These are phyloP conservation scores for Coniophora puteana DNA, from an alignment of 1,284 basidiomycete genomes.

Conservation along the genomic window DNA sequence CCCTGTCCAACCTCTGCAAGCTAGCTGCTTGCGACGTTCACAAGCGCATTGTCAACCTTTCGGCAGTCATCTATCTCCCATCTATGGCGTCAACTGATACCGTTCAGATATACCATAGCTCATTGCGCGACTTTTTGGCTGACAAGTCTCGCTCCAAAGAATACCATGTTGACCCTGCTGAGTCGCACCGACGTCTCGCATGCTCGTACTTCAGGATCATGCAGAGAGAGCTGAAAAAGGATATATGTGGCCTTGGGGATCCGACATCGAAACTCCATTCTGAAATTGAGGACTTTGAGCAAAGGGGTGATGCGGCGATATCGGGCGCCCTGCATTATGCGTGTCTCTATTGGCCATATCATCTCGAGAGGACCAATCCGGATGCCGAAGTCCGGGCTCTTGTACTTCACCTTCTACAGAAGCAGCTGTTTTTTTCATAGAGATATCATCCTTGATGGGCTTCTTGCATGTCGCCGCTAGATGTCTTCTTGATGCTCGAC, in stretches of 20 bases:
- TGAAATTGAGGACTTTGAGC: conserved; percentile 18
- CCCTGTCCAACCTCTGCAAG: too few relatives aligned
- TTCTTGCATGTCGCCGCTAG: too few relatives aligned
- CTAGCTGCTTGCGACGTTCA: too few relatives aligned
- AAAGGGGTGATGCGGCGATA: conserved; percentile 11
- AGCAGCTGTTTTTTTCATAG: too few relatives aligned
- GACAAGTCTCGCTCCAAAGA: not conserved
- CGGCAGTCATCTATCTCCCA: too few relatives aligned
- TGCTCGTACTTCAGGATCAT: not conserved
- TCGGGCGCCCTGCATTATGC: conserved; percentile 18
- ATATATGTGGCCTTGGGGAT: conserved; percentile 16
- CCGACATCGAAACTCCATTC: conserved; percentile 16
- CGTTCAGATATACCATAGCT: conserved; percentile 1
- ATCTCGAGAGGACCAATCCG: too few relatives aligned
- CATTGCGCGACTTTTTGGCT: not conserved
- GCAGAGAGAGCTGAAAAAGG: not conserved
- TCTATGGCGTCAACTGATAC: too few relatives aligned
- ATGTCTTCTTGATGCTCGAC: conserved; percentile 20
- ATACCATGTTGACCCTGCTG: not conserved
- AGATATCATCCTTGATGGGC: too few relatives aligned
- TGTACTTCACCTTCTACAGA: too few relatives aligned
- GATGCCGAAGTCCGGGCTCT: too few relatives aligned
- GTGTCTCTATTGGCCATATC: conserved; percentile 20
- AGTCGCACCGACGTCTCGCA: not conserved
- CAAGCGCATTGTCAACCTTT: too few relatives aligned